Percentiles rank a stretch among this genome's conserved stretches.
phyloP scores from a whole-genome alignment of 768 basidiomycete genomes.

The Mycena kentingensis region DNA sequence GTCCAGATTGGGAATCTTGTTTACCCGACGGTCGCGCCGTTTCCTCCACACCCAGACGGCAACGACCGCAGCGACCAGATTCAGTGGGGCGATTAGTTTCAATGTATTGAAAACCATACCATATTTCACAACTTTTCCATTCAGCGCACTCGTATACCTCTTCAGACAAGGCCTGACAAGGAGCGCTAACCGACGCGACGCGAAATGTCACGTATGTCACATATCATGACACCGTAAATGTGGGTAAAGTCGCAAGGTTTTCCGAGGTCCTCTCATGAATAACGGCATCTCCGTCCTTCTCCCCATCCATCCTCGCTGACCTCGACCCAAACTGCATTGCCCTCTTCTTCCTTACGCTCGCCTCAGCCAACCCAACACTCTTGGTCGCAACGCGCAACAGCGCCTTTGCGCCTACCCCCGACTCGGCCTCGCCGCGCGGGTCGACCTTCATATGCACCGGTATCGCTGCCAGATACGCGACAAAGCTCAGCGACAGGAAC shows the following conservation, averaged over 20 bases:
- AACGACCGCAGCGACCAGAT: conserved; percentile 31
- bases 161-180: no score
- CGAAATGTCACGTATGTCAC: no score
- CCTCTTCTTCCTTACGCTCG: conserved; percentile 78
- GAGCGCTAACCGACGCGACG: no score
- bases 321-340: conserved; percentile 98
- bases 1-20: no score
- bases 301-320: conserved; percentile 81
- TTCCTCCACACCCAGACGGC: conserved; percentile 25
- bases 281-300: conserved; percentile 52
- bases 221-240: no score
- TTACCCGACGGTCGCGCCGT: no score
- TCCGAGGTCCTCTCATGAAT: conserved; percentile 29
- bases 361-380: conserved; percentile 74
- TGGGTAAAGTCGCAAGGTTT: no score
- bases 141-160: no score
- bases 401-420: conserved; percentile 91
- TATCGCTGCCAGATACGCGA: conserved; percentile 73
- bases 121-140: no score
- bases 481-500: conserved; percentile 79
- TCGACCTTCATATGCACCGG: conserved; percentile 86
- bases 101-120: no score
- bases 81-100: conserved; percentile 35
- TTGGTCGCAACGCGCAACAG: conserved; percentile 71
- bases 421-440: conserved; percentile 63